Base-by-base conservation (phyloP, 1,139 yeast genomes). In the Dujonia santamariae region DNA sequence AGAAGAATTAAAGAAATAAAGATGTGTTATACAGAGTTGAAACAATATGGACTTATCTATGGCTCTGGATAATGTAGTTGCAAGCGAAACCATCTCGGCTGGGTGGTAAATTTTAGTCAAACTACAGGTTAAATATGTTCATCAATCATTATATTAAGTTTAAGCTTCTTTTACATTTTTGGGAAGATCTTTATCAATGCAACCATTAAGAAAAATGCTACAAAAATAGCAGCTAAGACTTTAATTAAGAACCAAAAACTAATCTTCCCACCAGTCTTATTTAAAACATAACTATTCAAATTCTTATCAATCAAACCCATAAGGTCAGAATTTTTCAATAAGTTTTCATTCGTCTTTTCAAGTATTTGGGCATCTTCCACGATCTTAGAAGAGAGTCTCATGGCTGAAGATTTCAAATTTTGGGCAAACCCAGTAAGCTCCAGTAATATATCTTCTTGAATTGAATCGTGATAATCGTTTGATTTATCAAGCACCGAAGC, bases 391-490 rank as follows among this genome's bases (percentile, higher is more conserved):
- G 68, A 58, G 23, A 69, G 55, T 9, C 49, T 48, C 12, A 60
- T 40, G 4, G 73, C 74, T 4, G 69, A 61, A n/a, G 51, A 44
- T 38, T 60, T 65, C 35, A 69, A 55, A 3, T 54, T 53, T 2
- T 60, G 38, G 0, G 73, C 70, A 37, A 69, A 51, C 19, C 56
- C 63, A 0, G 62, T 43, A 37, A 69, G 56, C 38, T 69, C 75
- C 27, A 47, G 50, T 16, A 67, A 48, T 7, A 69, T 54, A 30
- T 67, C 71, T 32, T 62, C 63, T 43, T 69, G 75, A n/a, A 68
- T 44, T 3, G 64, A 58, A 37, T 68, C 74, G 41, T 69, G 74
- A 46, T 66, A 65, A 11, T 59, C 56, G 43, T 66, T 66, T 3
- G 37, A 20, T 17, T 31, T 36, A 32, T 33, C 37, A 8, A 40